Evolutionary conservation across 23 red algal species (phyloP).

Genomic region (Gracilariopsis chorda): DNA sequence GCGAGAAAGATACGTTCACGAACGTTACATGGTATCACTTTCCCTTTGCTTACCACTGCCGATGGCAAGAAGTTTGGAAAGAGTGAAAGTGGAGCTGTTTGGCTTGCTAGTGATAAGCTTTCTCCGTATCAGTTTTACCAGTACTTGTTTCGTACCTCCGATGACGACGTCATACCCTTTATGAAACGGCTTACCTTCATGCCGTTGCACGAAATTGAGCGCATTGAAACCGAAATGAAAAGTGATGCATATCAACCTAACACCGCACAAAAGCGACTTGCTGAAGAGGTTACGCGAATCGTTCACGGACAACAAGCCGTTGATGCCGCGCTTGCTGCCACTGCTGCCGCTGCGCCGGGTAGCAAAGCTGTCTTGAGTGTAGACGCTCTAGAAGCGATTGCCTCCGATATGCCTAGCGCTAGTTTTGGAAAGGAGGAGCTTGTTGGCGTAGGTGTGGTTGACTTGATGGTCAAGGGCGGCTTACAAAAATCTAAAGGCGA

Average conservation of each 20-base stretch:
- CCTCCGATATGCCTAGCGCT: conserved; percentile 65
- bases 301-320: conserved; percentile 94
- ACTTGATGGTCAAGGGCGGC: conserved; percentile 83
- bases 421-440: conserved; percentile 36
- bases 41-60: conserved; percentile 85
- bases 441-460: conserved; percentile 65
- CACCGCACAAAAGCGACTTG: conserved; percentile 75
- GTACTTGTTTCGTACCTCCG: conserved; percentile 66
- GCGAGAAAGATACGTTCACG: conserved; percentile 70
- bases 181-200: conserved; percentile 86
- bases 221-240: conserved; percentile 62
- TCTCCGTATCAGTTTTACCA: conserved; percentile 99
- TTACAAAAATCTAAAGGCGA: conserved; percentile 87
- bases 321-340: conserved; percentile 64
- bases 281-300: conserved; percentile 85
- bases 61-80: conserved; percentile 97
- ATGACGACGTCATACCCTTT: conserved; percentile 80
- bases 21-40: conserved; percentile 79
- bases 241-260: conserved; percentile 65
- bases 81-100: conserved; percentile 90
- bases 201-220: conserved; percentile 72
- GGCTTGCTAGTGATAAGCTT: conserved; percentile 81
- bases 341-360: conserved; percentile 81
- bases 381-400: conserved; percentile 70
- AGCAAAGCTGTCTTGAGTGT: conserved; percentile 55